Evolutionary conservation across 192 early-diverging fungal genomes (phyloP).

Genomic region (Diversispora eburnea): DNA sequence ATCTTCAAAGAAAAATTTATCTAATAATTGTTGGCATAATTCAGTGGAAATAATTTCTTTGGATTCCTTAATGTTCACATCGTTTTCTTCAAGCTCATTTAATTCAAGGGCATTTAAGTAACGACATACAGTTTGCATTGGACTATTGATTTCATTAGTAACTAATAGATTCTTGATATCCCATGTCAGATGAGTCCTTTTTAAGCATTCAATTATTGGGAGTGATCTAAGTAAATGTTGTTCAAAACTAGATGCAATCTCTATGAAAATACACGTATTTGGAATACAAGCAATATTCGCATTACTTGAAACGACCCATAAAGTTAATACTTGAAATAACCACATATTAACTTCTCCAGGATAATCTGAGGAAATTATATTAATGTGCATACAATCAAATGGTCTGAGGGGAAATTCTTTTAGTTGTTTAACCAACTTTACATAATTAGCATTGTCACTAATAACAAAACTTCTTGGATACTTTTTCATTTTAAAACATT

Average conservation of each 20-base stretch:
- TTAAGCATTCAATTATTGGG: not conserved
- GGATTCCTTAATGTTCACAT: not conserved
- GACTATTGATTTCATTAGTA: slow-evolving; percentile 13
- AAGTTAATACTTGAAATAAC: slow-evolving; percentile 25
- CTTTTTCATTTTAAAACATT: not conserved
- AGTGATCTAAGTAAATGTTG: slow-evolving; percentile 25
- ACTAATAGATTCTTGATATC: slow-evolving; percentile 20
- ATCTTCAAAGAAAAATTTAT: slow-evolving; percentile 25
- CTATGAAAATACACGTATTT: slow-evolving; percentile 14
- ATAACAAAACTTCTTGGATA: slow-evolving; percentile 17
- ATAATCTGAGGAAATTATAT: slow-evolving; percentile 16
- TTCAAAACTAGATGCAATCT: slow-evolving; percentile 26
- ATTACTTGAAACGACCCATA: slow-evolving; percentile 12
- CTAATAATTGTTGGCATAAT: slow-evolving; percentile 14
- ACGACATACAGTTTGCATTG: slow-evolving; percentile 23
- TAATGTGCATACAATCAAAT: slow-evolving; percentile 24
- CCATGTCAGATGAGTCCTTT: slow-evolving; percentile 9
- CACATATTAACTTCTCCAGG: slow-evolving; percentile 25
- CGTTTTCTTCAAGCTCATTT: not conserved
- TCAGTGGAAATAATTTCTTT: not conserved
- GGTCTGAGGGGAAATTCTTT: not conserved
- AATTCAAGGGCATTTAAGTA: slow-evolving; percentile 12
- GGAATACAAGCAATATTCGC: slow-evolving; percentile 13
- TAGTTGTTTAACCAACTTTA: slow-evolving; percentile 5
- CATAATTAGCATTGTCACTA: slow-evolving; percentile 15